These are phyloP conservation scores for Dioscorea dumetorum DNA, from an alignment of 106 monocot genomes.

Conservation along the genomic window DNA sequence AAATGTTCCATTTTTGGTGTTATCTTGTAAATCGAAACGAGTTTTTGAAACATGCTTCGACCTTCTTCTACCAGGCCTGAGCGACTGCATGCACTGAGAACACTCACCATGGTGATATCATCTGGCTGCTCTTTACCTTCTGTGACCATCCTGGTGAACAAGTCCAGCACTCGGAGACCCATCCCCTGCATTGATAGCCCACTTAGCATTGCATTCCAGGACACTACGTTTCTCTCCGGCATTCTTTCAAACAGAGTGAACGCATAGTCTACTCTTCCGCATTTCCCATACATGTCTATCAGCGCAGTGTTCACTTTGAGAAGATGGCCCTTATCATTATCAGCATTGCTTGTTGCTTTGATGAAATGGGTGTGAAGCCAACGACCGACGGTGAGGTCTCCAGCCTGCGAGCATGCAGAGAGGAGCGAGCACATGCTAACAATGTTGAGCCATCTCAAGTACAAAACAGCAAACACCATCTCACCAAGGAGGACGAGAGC, in stretches of 20 bases:
- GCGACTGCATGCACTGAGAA: conserved; percentile 62
- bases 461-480: conserved; percentile 16
- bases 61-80: conserved; percentile 49
- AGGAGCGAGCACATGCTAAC: conserved; percentile 50
- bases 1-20: conserved; percentile 56
- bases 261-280: conserved; percentile 40
- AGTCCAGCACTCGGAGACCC: conserved; percentile 19
- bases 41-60: conserved; percentile 19
- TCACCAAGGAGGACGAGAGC: conserved; percentile 31
- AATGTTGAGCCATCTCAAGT: conserved; percentile 19
- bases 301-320: conserved; percentile 38
- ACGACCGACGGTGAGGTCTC: conserved; percentile 41
- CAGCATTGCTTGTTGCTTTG: conserved; percentile 3
- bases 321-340: background rate
- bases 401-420: conserved; percentile 57
- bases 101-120: conserved; percentile 56
- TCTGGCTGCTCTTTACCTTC: conserved; percentile 30
- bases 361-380: conserved; percentile 43
- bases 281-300: conserved; percentile 59
- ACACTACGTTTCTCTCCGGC: conserved; percentile 25
- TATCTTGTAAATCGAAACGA: conserved; percentile 21
- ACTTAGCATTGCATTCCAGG: conserved; percentile 67
- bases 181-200: conserved; percentile 58
- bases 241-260: conserved; percentile 22
- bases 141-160: conserved; percentile 35